A percentile compares a stretch with the other conserved stretches of the same genome.
These are phyloP conservation scores for Apophysomyces ossiformis DNA, from an alignment of 371 early-diverging fungal species.

Conservation along the genomic window DNA sequence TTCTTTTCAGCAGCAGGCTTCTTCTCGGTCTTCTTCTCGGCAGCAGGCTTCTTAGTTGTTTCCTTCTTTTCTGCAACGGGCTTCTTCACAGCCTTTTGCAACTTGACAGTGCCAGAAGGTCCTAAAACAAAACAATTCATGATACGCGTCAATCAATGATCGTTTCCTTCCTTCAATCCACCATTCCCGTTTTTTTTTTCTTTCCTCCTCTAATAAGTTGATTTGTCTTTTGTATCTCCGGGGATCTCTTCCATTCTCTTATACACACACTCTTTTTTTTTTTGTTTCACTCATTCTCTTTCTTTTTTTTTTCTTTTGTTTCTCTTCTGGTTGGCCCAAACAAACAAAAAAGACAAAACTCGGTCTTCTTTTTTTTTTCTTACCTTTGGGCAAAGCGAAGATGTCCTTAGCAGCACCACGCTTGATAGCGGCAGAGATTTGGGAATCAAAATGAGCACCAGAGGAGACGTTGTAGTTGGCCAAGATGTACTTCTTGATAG, in stretches of 20 bases:
- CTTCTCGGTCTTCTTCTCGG: conserved; percentile 37
- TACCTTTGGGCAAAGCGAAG: conserved; percentile 77
- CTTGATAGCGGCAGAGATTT: conserved; percentile 77
- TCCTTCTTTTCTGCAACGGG: conserved; percentile 55
- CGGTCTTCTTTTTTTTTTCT: conserved; percentile 4
- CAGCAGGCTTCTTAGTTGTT: conserved; percentile 54
- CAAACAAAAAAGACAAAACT: conserved; percentile 5
- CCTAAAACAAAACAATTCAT: conserved; percentile 25
- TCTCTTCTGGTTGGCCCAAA: background rate
- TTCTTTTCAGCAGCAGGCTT: conserved; percentile 50
- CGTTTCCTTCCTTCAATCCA: background rate
- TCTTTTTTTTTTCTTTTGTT: conserved; percentile 9
- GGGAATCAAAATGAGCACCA: conserved; percentile 60
- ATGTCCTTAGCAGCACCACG: conserved; percentile 70
- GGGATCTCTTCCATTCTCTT: no score
- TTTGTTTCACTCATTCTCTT: background rate
- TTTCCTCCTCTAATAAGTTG: no score
- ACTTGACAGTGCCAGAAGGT: conserved; percentile 72
- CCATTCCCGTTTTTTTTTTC: background rate
- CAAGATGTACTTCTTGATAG: conserved; percentile 84
- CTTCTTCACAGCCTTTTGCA: conserved; percentile 69
- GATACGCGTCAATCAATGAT: background rate
- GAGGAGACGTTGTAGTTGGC: conserved; percentile 69
- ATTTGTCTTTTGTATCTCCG: no score
- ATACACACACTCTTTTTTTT: no score